Conservation (phyloP, 2,329 filamentous ascomycete genomes). For the Cryphonectria parasitica region DNA sequence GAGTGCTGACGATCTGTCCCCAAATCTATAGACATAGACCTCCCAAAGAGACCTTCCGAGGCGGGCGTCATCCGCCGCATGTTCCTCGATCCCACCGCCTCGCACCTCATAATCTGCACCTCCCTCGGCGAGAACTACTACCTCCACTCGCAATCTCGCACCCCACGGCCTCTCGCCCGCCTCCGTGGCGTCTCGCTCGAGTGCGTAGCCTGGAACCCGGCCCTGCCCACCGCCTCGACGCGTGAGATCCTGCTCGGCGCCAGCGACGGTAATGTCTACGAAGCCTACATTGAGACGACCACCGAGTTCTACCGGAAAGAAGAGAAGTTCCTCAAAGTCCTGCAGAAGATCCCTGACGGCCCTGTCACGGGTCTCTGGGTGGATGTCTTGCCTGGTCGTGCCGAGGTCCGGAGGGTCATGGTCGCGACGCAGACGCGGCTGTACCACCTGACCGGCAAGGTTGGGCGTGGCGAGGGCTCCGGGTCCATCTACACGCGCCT, state of each 20-base stretch:
- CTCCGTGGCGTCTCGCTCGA: conserved; percentile 88
- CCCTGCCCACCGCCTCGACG: conserved; percentile 88
- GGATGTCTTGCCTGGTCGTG: conserved; percentile 67
- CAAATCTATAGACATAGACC: conserved; percentile 78
- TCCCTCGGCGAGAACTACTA: conserved; percentile 96
- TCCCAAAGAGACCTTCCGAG: conserved; percentile 90
- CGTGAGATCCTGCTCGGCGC: conserved; percentile 91
- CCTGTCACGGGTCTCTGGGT: conserved; percentile 86
- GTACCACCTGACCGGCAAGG: conserved; percentile 79
- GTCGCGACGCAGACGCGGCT: conserved; percentile 79
- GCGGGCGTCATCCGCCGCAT: conserved; percentile 91
- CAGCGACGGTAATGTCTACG: conserved; percentile 93
- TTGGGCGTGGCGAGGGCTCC: conserved; percentile 76
- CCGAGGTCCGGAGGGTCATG: conserved; percentile 76
- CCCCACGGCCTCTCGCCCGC: conserved; percentile 79
- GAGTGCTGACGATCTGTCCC: conserved; percentile 13
- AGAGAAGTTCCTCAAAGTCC: conserved; percentile 84
- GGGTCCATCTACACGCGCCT: conserved; percentile 84
- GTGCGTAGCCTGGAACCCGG: conserved; percentile 92
- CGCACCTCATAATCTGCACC: conserved; percentile 89
- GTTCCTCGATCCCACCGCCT: conserved; percentile 97
- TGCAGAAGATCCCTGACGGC: conserved; percentile 82
- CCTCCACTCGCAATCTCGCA: conserved; percentile 90
- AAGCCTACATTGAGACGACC: conserved; percentile 91
- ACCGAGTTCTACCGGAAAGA: conserved; percentile 95